Evolutionary conservation across 352 stramenopile genomes (phyloP), one percentile per base, ranked within the genome.

Genomic region (Phytopythium montanum): DNA sequence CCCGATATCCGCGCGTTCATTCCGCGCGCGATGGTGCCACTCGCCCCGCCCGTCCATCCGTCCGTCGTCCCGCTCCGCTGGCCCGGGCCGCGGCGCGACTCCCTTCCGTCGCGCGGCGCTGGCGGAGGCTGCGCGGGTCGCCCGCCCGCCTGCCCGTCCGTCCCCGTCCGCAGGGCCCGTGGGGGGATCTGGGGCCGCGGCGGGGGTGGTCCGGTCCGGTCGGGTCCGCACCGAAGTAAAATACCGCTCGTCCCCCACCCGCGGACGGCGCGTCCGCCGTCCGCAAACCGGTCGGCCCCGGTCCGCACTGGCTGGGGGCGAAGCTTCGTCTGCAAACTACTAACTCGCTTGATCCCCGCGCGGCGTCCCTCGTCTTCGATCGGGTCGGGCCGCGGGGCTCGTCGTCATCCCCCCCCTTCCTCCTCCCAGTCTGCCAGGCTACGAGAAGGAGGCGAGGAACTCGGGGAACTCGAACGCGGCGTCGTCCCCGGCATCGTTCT

Each of bases 401-500:
- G n/a, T 28, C 45, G 25, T 19, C 29, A n/a, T n/a, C n/a, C n/a
- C n/a, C n/a, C n/a, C n/a, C n/a, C n/a, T n/a, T n/a, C n/a, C n/a
- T n/a, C n/a, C n/a, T n/a, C 45, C 14, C 45, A 19, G 19, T 2
- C 45, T 9, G 21, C 21, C 21, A 5, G 21, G 48, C 49, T 55
- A 56, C 50, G 50, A 56, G 19, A 56, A 79, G 5, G 68, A 69
- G 38, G 68, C 64, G 54, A 86, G 64, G 61, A 86, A 86, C 60
- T 86, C 76, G 54, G 76, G 76, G 59, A 83, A 62, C 62, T 79
- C 60, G 57, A 83, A 86, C 21, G 54, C 60, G 51, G 28, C 62
- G 50, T 79, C 68, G 34, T 85, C 70, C 18, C 64, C 73, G 21
- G 59, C 64, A 59, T 86, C 74, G 58, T 73, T 78, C 62, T 79